Evolutionary conservation across 208 protist genomes (phyloP), one percentile per base, ranked within the genome.

Genomic region (Herpetomonas samuelpessoai): DNA sequence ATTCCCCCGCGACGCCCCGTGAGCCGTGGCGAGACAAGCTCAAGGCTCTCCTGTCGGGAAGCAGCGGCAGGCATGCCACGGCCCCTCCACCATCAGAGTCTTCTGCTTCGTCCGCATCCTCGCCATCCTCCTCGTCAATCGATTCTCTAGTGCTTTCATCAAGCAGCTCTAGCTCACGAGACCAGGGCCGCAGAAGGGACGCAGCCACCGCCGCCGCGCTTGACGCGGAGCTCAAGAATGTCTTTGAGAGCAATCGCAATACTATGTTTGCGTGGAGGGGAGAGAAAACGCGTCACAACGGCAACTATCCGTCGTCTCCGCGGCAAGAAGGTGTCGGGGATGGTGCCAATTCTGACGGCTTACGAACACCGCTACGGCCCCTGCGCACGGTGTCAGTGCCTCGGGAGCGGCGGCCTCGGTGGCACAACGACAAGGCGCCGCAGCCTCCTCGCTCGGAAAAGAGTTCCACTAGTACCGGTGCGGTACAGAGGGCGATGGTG

Each of bases 21-120:
- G 35, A 41, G 9, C 9, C 6, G 35, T 41, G 35, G 35, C 35
- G 35, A 14, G 14, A 14, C 9, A 41, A 41, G 14, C 35, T 41
- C 35, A 14, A 6, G 9, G 35, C 35, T 18, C 35, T 41, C 35
- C 14, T 14, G 6, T 6, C 35, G 14, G 35, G 35, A 41, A 41
- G 14, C 35, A n/a, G n/a, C n/a, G n/a, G n/a, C n/a, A n/a, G n/a
- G n/a, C n/a, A n/a, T n/a, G n/a, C n/a, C n/a, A n/a, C n/a, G n/a
- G n/a, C n/a, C n/a, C n/a, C n/a, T n/a, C n/a, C n/a, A n/a, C 35
- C 35, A 41, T 14, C 35, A 41, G 2, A 52, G 16, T 31, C 65
- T 0, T 48, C 72, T 12, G 65, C 64, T 16, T 65, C 65, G 0
- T 45, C 14, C 10, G 30, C 49, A 4, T 19, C 30, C 26, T 48